These are phyloP conservation scores for Venturia asperata DNA, from an alignment of 2,329 filamentous ascomycete genomes.

Conservation along the genomic window DNA sequence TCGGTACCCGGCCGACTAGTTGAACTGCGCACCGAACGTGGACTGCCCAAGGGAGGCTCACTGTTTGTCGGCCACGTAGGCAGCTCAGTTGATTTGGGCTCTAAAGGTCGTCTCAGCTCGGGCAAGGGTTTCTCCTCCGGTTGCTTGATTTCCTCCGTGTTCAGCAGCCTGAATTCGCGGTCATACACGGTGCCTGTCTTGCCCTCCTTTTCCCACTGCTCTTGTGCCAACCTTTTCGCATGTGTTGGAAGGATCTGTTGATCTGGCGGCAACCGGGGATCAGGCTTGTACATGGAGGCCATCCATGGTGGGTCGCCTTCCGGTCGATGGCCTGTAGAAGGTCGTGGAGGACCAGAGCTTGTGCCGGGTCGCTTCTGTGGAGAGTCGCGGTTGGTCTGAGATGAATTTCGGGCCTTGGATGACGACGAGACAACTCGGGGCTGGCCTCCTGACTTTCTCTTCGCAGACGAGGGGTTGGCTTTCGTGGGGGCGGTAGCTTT, in stretches of 20 bases:
- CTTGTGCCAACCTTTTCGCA: conserved; percentile 81
- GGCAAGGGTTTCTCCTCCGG: conserved; percentile 2
- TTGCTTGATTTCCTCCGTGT: conserved; percentile 46
- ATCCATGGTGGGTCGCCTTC: conserved; percentile 97
- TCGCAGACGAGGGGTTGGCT: not conserved
- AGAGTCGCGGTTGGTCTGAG: conserved; percentile 34
- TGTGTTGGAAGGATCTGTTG: conserved; percentile 94
- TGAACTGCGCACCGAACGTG: conserved; percentile 18
- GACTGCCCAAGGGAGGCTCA: conserved; percentile 13
- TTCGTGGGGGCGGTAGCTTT: conserved; percentile 15
- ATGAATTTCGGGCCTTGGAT: conserved; percentile 21
- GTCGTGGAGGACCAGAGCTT: conserved; percentile 49
- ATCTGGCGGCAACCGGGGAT: conserved; percentile 86
- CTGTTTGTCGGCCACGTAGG: not conserved
- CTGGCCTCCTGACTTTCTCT: conserved; percentile 2
- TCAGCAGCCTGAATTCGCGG: conserved; percentile 77
- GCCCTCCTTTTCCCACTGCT: conserved; percentile 90
- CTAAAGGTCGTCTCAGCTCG: conserved; percentile 23
- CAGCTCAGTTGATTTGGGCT: conserved; percentile 14
- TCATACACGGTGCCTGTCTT: conserved; percentile 81
- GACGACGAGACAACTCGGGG: conserved; percentile 22
- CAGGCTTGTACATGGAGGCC: conserved; percentile 88
- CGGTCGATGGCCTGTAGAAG: conserved; percentile 63
- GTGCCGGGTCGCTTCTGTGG: conserved; percentile 53
- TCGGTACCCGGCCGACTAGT: conserved; percentile 35